Evolutionary conservation across 1,139 yeast species (phyloP).

Genomic region (Hansenula lynferdii): DNA sequence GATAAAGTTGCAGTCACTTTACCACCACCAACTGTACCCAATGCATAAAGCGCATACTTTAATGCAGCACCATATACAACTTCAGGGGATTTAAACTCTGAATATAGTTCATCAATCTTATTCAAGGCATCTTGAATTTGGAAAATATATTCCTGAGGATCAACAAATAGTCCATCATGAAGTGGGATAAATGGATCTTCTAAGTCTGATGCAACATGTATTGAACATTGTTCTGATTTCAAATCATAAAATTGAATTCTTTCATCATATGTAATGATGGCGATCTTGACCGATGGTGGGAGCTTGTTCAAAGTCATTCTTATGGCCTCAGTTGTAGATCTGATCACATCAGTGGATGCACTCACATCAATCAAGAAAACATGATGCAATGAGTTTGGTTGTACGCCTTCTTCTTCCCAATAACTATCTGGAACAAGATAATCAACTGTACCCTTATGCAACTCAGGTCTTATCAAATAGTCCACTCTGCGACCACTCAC

Average conservation of each 20-base stretch:
- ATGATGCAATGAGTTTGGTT: conserved; percentile 55
- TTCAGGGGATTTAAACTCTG: conserved; percentile 49
- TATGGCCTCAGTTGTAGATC: conserved; percentile 69
- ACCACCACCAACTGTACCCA: conserved; percentile 69
- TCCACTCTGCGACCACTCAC: conserved; percentile 57
- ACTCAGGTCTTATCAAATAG: conserved; percentile 64
- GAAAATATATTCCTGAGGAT: conserved; percentile 59
- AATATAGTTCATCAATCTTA: conserved; percentile 47
- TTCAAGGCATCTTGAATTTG: conserved; percentile 67
- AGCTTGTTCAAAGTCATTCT: conserved; percentile 42
- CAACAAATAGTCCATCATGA: conserved; percentile 72
- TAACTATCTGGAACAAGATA: conserved; percentile 72
- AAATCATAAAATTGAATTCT: conserved; percentile 72
- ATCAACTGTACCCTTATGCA: conserved; percentile 82
- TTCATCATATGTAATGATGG: conserved; percentile 75
- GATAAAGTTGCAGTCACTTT: conserved; percentile 69
- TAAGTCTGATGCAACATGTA: conserved; percentile 66
- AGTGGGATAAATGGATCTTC: conserved; percentile 62
- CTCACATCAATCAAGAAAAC: conserved; percentile 77
- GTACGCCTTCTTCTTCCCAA: conserved; percentile 41
- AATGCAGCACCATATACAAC: conserved; percentile 81
- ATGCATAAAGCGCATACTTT: conserved; percentile 61
- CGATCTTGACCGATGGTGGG: conserved; percentile 44
- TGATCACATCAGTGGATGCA: conserved; percentile 59
- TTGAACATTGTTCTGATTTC: conserved; percentile 52